Evolutionary conservation across 129 eudicot species (phyloP).

Genomic region (Flaveria bidentis): DNA sequence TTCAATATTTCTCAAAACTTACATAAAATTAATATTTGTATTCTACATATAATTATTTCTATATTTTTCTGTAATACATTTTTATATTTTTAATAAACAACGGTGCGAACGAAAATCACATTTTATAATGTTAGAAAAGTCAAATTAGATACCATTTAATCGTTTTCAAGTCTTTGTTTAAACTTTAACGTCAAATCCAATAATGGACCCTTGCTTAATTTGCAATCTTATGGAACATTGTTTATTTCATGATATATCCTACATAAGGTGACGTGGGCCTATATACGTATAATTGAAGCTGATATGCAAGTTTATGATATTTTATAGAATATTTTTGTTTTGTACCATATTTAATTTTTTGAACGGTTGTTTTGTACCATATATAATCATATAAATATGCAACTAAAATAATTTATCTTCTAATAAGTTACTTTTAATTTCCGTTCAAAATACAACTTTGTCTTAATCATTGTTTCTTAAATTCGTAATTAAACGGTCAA

Average conservation of each 20-base stretch:
- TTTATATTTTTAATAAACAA: background rate
- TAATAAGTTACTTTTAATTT: too few species aligned
- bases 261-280: background rate
- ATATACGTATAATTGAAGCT: background rate
- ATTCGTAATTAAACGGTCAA: too few species aligned
- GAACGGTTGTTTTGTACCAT: too few species aligned
- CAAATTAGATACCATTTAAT: background rate
- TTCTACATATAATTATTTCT: too few species aligned
- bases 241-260: background rate
- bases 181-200: background rate
- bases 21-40: too few species aligned
- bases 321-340: background rate
- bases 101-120: background rate
- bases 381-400: too few species aligned
- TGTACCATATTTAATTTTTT: background rate
- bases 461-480: too few species aligned
- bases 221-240: background rate
- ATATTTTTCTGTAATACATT: too few species aligned
- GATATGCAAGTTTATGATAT: background rate
- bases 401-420: too few species aligned
- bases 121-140: background rate
- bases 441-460: too few species aligned
- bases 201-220: background rate
- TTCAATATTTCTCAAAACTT: too few species aligned
- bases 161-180: constrained; percentile 8